Conservation (phyloP, 495 filamentous ascomycete genomes). For the Chaetomidium leptoderma region DNA sequence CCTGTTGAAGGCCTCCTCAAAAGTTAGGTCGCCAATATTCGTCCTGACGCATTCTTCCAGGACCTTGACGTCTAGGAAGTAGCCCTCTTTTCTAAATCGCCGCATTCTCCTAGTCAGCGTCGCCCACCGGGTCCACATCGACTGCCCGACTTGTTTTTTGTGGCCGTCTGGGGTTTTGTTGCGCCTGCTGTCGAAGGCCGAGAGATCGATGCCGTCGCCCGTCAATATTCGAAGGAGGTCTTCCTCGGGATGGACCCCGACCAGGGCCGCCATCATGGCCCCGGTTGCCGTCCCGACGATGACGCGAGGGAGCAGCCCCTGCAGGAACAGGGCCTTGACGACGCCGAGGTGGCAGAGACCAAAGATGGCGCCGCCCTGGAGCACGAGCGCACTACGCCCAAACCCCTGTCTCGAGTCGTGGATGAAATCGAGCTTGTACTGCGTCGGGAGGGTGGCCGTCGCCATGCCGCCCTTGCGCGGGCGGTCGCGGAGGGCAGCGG, state of each 20-base stretch:
- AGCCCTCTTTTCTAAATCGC: slow-evolving; percentile 67
- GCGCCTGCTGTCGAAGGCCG: slow-evolving; percentile 67
- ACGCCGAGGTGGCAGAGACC: slow-evolving; percentile 89
- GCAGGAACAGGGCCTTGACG: slow-evolving; percentile 78
- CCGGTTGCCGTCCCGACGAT: slow-evolving; percentile 90
- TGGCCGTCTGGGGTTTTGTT: slow-evolving; percentile 25
- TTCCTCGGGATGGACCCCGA: slow-evolving; percentile 83
- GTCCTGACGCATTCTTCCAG: slow-evolving; percentile 80
- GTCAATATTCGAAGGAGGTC: slow-evolving; percentile 73
- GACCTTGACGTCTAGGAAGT: slow-evolving; percentile 77
- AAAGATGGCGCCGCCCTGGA: slow-evolving; percentile 91
- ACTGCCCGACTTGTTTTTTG: slow-evolving; percentile 15
- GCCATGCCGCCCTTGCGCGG: slow-evolving; percentile 6
- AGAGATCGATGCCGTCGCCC: slow-evolving; percentile 76
- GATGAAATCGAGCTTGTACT: slow-evolving; percentile 80
- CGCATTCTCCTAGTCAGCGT: slow-evolving; percentile 58
- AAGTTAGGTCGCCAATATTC: slow-evolving; percentile 86
- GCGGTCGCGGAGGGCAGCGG: neutral
- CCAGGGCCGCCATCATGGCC: slow-evolving; percentile 83
- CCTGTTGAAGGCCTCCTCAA: slow-evolving; percentile 84
- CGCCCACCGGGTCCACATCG: slow-evolving; percentile 45
- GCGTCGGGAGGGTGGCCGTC: slow-evolving; percentile 55
- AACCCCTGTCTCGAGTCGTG: slow-evolving; percentile 90
- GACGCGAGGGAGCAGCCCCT: slow-evolving; percentile 82
- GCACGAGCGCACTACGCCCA: slow-evolving; percentile 76